Evolutionary conservation across 306 rosid species (phyloP).

Genomic region (Begonia masoniana): DNA sequence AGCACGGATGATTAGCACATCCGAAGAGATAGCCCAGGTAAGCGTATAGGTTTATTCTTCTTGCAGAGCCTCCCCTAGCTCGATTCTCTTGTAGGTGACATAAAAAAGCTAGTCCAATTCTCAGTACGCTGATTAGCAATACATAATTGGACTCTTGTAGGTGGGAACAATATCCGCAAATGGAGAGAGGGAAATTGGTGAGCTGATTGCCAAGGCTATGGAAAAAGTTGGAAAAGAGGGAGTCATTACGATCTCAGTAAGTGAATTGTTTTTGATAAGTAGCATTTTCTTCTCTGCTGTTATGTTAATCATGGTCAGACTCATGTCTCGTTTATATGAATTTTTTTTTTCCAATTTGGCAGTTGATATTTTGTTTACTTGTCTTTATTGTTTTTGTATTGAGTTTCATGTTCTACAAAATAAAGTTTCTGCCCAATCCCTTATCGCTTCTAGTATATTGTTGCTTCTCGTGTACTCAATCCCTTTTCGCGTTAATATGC

Average conservation of each 20-base stretch:
- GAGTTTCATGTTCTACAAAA: neutral
- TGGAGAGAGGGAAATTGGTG: constrained; percentile 95
- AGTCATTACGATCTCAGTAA: constrained; percentile 81
- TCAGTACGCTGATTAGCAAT: neutral
- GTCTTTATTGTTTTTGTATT: neutral
- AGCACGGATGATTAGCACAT: constrained; percentile 89
- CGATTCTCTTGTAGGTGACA: neutral
- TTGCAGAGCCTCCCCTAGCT: neutral
- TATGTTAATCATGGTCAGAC: neutral
- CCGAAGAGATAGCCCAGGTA: constrained; percentile 97
- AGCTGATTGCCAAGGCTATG: constrained; percentile 93
- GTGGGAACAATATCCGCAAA: constrained; percentile 94
- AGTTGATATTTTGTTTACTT: neutral
- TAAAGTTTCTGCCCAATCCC: too few relatives aligned
- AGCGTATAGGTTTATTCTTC: constrained; percentile 1
- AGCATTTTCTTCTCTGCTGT: neutral
- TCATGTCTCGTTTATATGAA: too few relatives aligned
- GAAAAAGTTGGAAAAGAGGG: constrained; percentile 99
- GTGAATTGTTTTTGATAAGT: constrained; percentile 9
- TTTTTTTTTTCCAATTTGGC: constrained; percentile 1
- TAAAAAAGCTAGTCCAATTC: neutral
- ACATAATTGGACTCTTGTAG: constrained; percentile 17
- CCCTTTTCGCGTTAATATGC: neutral
- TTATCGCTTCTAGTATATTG: too few relatives aligned
- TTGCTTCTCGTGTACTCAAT: too few relatives aligned